Conservation (phyloP, 2,329 filamentous ascomycete genomes). For the Colletotrichum limetticola region DNA sequence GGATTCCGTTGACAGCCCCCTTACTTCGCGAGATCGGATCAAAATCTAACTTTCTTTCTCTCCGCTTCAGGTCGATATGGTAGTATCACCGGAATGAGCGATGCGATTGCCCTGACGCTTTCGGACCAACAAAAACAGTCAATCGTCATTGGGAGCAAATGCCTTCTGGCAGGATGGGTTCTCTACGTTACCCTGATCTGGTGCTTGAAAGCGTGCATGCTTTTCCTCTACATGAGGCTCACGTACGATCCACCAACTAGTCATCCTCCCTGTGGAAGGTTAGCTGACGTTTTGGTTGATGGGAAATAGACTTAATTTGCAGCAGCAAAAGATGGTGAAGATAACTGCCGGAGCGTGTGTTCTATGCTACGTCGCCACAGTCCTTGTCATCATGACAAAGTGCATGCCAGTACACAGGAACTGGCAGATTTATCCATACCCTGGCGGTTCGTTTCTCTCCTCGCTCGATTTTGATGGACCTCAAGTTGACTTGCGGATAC, state of each 20-base stretch:
- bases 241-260: not conserved
- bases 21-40: not conserved
- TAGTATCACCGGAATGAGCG: conserved; percentile 38
- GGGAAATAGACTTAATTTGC: conserved; percentile 35
- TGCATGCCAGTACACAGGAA: conserved; percentile 39
- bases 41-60: conserved; percentile 24
- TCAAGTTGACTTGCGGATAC: not conserved
- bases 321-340: conserved; percentile 36
- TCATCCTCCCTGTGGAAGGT: accelerated
- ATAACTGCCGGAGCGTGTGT: conserved; percentile 35
- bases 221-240: conserved; percentile 49
- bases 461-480: not conserved
- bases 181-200: conserved; percentile 55
- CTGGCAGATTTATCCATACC: conserved; percentile 41
- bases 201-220: conserved; percentile 53
- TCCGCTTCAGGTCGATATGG: conserved; percentile 38
- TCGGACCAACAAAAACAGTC: conserved; percentile 25
- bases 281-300: not conserved
- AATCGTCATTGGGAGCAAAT: conserved; percentile 39
- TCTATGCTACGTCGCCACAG: conserved; percentile 35
- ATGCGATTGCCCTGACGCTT: conserved; percentile 35
- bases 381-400: conserved; percentile 37
- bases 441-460: conserved; percentile 32
- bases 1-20: not conserved
- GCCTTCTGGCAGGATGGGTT: conserved; percentile 49